Conservation (phyloP, 495 filamentous ascomycete species). For the Bathelium albidoporum region DNA sequence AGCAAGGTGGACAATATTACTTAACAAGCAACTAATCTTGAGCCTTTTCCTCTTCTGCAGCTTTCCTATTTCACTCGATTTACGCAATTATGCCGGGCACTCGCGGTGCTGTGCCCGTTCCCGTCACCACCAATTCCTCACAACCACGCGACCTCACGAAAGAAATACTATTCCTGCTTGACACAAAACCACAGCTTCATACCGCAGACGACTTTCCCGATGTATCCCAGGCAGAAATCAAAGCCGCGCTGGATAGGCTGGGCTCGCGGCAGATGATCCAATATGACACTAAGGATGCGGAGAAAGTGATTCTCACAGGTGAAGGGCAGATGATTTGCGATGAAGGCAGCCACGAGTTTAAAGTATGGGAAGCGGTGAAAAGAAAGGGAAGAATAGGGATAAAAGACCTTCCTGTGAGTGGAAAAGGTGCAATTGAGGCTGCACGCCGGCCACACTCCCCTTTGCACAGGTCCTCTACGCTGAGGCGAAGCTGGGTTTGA, state of each 20-base stretch:
- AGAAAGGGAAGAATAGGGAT: conserved; percentile 70
- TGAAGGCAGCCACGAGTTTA: conserved; percentile 88
- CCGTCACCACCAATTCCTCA: conserved; percentile 19
- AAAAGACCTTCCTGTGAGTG: conserved; percentile 53
- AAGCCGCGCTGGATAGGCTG: conserved; percentile 78
- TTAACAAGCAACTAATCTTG: too few species aligned
- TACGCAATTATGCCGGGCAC: conserved; percentile 27
- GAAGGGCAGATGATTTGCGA: conserved; percentile 69
- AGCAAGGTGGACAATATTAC: too few species aligned
- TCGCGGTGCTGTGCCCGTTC: conserved; percentile 32
- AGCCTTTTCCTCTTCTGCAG: too few species aligned
- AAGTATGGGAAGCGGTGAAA: conserved; percentile 79
- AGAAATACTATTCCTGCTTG: conserved; percentile 29
- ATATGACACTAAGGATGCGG: conserved; percentile 71
- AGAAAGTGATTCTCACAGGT: conserved; percentile 64
- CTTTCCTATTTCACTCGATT: neutral
- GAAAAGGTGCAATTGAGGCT: conserved; percentile 23
- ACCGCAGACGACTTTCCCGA: conserved; percentile 70
- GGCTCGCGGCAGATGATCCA: conserved; percentile 72
- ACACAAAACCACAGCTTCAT: conserved; percentile 48
- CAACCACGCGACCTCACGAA: conserved; percentile 24
- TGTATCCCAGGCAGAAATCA: conserved; percentile 58
- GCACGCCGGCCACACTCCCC: too few species aligned
- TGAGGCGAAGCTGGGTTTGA: neutral
- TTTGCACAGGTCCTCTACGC: too few species aligned